Evolutionary conservation across 306 rosid species (phyloP), one percentile per base, ranked within the genome.

Genomic region (Sicyos edulis): DNA sequence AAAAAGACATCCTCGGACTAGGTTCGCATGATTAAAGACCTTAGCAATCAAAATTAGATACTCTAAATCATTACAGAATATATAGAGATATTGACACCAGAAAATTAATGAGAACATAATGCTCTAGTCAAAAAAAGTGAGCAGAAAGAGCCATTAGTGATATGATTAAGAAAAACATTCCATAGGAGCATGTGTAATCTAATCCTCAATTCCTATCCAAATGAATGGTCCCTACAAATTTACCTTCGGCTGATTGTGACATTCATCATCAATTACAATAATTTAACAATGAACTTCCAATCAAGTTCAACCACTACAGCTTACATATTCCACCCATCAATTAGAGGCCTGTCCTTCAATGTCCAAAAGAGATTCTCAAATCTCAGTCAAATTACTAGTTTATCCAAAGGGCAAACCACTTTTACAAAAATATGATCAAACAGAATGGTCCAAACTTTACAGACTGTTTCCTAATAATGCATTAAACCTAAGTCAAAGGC

Each of bases 151-250:
- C 62, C 77, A 78, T 68, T 70, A 80, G 52, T 54, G 59, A 55
- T 64, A 80, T 52, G 64, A 74, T 64, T 50, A 54, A 76, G 63
- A 71, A 76, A 61, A 74, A 72, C 64, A 77, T 77, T 61, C 74
- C 66, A 71, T 45, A 21, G 78, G 55, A 40, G 65, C 59, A 72
- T 77, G 81, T 76, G 77, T 80, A 81, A 79, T 75, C 79, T 76
- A 65, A 72, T 53, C 72, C 75, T 69, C 71, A 51, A 55, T 17
- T 54, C 75, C 79, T 66, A 47, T 73, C 77, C 20, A 74, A 72
- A 77, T 73, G 77, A 71, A 67, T 66, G 73, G 82, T 72, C 88
- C 86, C 82, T 72, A 75, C 80, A 65, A 44, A 63, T 67, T 74
- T 44, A 58, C 74, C 73, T 65, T 58, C 15, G 63, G 37, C 55